phyloP scores from a whole-genome alignment of 164 flowering plant genomes.

The Annona squamosa region DNA sequence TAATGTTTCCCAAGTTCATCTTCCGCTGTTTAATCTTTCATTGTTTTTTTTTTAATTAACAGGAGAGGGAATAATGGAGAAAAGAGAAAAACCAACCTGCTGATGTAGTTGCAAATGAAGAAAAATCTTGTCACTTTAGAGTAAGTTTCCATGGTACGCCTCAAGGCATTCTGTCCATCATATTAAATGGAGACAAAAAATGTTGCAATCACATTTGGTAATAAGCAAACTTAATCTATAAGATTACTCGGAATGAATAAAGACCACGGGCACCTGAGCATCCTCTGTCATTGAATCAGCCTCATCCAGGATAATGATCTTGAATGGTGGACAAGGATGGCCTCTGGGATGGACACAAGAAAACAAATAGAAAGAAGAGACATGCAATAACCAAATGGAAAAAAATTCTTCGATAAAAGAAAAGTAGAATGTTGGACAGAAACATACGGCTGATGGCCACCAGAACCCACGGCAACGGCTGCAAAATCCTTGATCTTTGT shows the following conservation, averaged over 20 bases:
- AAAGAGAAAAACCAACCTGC: constrained; percentile 74
- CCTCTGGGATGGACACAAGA: constrained; percentile 29
- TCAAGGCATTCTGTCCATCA: constrained; percentile 71
- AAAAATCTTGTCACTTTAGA: constrained; percentile 95
- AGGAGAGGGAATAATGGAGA: not conserved
- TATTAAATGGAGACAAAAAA: not conserved
- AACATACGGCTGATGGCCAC: constrained; percentile 52
- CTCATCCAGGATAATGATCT: constrained; percentile 91
- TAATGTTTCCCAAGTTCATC: not conserved
- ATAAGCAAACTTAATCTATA: not conserved
- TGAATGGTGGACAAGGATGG: constrained; percentile 89
- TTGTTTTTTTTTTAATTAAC: not conserved
- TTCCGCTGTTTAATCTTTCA: not conserved
- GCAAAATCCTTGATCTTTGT: constrained; percentile 96
- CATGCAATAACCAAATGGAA: not conserved
- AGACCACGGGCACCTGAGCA: constrained; percentile 67
- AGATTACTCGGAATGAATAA: not conserved
- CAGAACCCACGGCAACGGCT: constrained; percentile 86
- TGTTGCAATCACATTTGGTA: not conserved
- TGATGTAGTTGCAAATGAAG: constrained; percentile 92
- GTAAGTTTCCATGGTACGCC: constrained; percentile 96
- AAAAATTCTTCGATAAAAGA: not conserved
- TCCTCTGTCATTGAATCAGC: constrained; percentile 99
- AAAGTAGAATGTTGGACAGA: not conserved
- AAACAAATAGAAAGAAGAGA: not conserved